Evolutionary conservation across 177 flowering plant species (phyloP), one percentile per base, ranked within the genome.

Genomic region (Telopea speciosissima): DNA sequence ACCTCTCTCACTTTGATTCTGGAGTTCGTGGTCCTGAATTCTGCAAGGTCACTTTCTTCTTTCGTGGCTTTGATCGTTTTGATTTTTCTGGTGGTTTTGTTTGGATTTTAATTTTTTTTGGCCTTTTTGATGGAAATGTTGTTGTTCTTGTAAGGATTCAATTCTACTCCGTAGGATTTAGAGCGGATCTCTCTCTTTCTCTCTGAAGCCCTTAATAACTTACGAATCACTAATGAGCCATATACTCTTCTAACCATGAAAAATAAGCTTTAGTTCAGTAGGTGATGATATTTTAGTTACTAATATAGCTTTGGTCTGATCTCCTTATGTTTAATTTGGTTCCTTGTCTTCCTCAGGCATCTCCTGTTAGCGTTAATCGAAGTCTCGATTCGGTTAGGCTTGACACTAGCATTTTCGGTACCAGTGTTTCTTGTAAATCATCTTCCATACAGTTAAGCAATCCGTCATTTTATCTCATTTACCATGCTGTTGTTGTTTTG

Each of bases 381-480:
- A 81, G 73, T 66, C 63, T 73, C 16, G 77, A 63, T 65, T 74
- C 83, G 24, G 59, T 71, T 22, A 74, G 75, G 67, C 26, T 75
- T 52, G 82, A 79, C 68, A 74, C 82, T 3, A 79, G 75, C 77
- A 72, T 84, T 65, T 83, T 83, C 66, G 90, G 89, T 23, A 59
- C 78, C 45, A 24, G 83, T 52, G 76, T 83, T 63, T n/a, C 80
- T 6, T 72, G 74, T 28, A 77, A 80, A 5, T 81, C 85, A n/a
- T 80, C 79, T 26, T 79, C 81, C 33, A 66, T 78, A 66, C 88
- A 84, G 95, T 88, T 85, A 76, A 83, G 89, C 77, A 12, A 8
- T 6, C 36, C 60, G 6, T 12, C 54, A 19, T 12, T 49, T 3
- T 54, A 33, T 56, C 70, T 12, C 40, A 33, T 33, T 33, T 33